These are phyloP conservation scores for Neoascochyta sp. DNA, from an alignment of 2,329 filamentous ascomycete species.

Conservation along the genomic window DNA sequence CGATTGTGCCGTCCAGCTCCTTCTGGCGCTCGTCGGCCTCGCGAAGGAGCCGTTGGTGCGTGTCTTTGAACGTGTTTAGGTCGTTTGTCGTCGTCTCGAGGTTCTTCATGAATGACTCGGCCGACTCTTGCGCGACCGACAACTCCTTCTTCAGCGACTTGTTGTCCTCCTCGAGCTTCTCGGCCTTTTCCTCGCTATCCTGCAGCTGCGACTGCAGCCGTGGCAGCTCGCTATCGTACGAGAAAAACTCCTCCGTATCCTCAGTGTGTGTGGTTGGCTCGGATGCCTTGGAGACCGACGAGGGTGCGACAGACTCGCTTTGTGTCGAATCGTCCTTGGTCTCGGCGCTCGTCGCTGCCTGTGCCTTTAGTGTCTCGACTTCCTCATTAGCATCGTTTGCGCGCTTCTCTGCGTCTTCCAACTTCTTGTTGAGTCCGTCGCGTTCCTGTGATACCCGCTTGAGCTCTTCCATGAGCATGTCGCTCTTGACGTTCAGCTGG, in stretches of 20 bases:
- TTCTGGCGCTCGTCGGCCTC: slow-evolving; percentile 32
- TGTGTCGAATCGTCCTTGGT: slow-evolving; percentile 27
- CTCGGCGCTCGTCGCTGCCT: slow-evolving; percentile 14
- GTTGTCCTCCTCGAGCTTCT: slow-evolving; percentile 66
- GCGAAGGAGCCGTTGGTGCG: slow-evolving; percentile 43
- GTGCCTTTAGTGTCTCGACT: slow-evolving; percentile 52
- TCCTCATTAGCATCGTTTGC: slow-evolving; percentile 62
- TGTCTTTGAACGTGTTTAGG: slow-evolving; percentile 54
- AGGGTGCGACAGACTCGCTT: slow-evolving; percentile 24
- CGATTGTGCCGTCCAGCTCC: slow-evolving; percentile 24
- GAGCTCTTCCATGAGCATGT: slow-evolving; percentile 92
- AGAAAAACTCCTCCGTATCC: slow-evolving; percentile 75
- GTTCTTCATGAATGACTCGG: slow-evolving; percentile 48
- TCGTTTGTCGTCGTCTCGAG: slow-evolving; percentile 66
- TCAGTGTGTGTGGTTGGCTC: slow-evolving; percentile 29
- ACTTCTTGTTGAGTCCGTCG: slow-evolving; percentile 73
- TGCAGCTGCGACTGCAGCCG: slow-evolving; percentile 72
- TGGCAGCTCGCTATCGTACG: slow-evolving; percentile 82
- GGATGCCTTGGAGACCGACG: slow-evolving; percentile 20
- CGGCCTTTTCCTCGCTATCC: slow-evolving; percentile 67
- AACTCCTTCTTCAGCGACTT: slow-evolving; percentile 67
- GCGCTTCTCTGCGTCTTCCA: slow-evolving; percentile 64
- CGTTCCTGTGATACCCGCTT: slow-evolving; percentile 81
- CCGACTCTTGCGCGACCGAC: slow-evolving; percentile 65
- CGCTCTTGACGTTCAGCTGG: slow-evolving; percentile 77